phyloP scores from a whole-genome alignment of 257 asterid genomes.

The Leptodermis oblonga region DNA sequence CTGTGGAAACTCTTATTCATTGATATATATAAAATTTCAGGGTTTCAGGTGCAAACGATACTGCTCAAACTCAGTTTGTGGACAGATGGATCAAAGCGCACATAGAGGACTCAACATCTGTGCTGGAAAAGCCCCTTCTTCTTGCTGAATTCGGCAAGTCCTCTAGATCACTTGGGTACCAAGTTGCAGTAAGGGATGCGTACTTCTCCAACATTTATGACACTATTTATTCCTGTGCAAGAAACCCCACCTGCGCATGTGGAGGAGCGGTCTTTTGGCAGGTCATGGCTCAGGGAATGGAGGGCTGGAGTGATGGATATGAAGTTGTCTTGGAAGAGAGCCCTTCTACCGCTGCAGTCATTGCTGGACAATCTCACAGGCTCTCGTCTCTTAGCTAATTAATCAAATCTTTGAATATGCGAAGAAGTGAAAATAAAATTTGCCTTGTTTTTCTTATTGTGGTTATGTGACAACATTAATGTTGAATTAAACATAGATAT shows the following conservation, averaged over 20 bases:
- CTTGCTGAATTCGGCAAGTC: constrained; percentile 24
- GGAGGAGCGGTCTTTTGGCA: constrained; percentile 27
- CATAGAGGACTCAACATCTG: constrained; percentile 15
- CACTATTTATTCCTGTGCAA: constrained; percentile 15
- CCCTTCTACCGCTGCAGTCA: constrained; percentile 23
- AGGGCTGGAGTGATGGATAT: constrained; percentile 22
- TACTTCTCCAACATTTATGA: constrained; percentile 15
- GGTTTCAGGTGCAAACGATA: background rate
- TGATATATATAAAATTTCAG: constrained; percentile 6
- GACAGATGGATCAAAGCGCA: constrained; percentile 23
- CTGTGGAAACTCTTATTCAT: too few relatives aligned
- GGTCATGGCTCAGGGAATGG: constrained; percentile 26
- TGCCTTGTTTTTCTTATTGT: too few relatives aligned
- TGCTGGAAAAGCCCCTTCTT: constrained; percentile 20
- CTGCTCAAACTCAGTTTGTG: constrained; percentile 3
- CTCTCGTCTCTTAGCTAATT: constrained; percentile 16
- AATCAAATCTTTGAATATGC: background rate
- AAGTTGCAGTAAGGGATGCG: constrained; percentile 13
- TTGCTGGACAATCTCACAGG: constrained; percentile 23
- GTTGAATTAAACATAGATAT: too few relatives aligned
- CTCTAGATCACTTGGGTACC: constrained; percentile 5
- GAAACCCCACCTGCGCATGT: constrained; percentile 3
- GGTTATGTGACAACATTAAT: too few relatives aligned
- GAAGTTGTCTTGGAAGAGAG: constrained; percentile 20
- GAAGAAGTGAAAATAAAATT: background rate